Evolutionary conservation across 805 yeast species (phyloP), one percentile per base, ranked within the genome.

Genomic region (Hanseniaspora valbyensis): DNA sequence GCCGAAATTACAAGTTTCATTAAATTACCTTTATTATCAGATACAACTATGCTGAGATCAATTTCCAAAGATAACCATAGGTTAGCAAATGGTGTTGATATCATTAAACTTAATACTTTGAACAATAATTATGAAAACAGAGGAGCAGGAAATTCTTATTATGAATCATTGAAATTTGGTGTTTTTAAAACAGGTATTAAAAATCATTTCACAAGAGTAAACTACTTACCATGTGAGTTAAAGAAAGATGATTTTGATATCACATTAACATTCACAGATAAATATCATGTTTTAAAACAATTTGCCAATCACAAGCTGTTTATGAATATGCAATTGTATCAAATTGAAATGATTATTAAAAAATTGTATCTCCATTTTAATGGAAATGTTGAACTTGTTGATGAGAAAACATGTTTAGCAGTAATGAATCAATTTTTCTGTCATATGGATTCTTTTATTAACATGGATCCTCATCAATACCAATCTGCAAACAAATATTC

Each of bases 381-480:
- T 6, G 41, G 13, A 5, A 14, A 39, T 24, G 12, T 30, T 2
- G 28, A 30, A 6, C 18, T 19, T 19, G n/a, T 48, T 4, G 43
- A 33, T 18, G 21, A 21, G 3, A 42, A 21, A 12, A 12, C n/a
- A 21, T 42, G 45, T 42, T 32, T 42, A 21, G 9, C 33, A 4
- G 29, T 48, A 3, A 13, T 48, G 22, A 26, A 37, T 18, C 51
- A 40, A n/a, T 40, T 48, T 13, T 32, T 19, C 10, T 28, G 40
- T n/a, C 51, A 48, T 33, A 10, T 48, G 8, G 51, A 48, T 19
- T 40, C 19, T 4, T 18, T 48, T 25, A 24, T 48, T 16, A 48
- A 48, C 19, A 5, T 40, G 33, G 51, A 48, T 40, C 28, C 28
- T 2, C 18, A 24, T n/a, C 51, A 48, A 21, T 40, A 48, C 19